phyloP scores from a whole-genome alignment of 2,329 filamentous ascomycete genomes.

The Aspergillus sp. region DNA sequence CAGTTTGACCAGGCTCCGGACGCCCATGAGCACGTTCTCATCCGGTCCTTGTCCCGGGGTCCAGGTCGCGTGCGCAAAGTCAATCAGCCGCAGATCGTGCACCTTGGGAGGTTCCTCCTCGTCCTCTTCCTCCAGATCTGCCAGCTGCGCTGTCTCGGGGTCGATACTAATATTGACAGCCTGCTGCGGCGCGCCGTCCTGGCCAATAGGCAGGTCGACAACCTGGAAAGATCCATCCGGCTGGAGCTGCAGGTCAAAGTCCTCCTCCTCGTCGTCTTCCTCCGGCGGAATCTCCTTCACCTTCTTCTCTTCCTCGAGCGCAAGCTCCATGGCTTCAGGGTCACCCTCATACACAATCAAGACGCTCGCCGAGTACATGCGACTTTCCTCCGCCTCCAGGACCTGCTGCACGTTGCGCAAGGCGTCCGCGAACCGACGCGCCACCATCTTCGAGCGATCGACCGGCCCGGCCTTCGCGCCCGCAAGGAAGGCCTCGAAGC shows the following conservation, averaged over 20 bases:
- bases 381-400: constrained; percentile 57
- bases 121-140: constrained; percentile 52
- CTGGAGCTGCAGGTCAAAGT: constrained; percentile 26
- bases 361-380: constrained; percentile 67
- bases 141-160: constrained; percentile 38
- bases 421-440: constrained; percentile 40
- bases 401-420: constrained; percentile 47
- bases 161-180: constrained; percentile 37
- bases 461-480: constrained; percentile 41
- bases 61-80: constrained; percentile 92
- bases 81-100: constrained; percentile 82
- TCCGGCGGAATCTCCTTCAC: constrained; percentile 18
- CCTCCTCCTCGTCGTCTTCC: constrained; percentile 29
- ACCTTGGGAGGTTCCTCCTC: constrained; percentile 65
- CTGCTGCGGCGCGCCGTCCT: constrained; percentile 27
- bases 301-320: constrained; percentile 47
- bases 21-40: constrained; percentile 74
- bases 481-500: constrained; percentile 58
- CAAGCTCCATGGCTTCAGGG: constrained; percentile 51
- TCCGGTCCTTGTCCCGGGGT: constrained; percentile 79
- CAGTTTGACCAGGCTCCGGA: constrained; percentile 69
- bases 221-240: constrained; percentile 32
- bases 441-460: constrained; percentile 46
- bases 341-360: constrained; percentile 68
- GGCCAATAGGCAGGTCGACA: constrained; percentile 28